phyloP scores from a whole-genome alignment of 192 early-diverging fungal genomes.

The Umbelopsis isabellina region DNA sequence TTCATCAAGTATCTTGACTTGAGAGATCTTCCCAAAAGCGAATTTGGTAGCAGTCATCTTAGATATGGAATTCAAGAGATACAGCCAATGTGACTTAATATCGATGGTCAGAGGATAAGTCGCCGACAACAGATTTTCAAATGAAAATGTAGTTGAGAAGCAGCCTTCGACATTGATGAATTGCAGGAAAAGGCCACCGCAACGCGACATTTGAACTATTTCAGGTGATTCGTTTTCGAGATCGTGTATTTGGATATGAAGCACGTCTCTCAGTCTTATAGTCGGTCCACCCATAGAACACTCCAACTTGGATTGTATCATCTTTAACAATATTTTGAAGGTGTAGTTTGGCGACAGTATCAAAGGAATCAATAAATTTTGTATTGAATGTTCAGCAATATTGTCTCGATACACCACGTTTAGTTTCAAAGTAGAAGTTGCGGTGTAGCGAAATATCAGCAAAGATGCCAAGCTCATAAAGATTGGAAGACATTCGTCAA shows the following conservation, averaged over 20 bases:
- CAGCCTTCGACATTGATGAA: constrained; percentile 6
- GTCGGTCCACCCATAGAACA: too few relatives aligned
- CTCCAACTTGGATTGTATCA: too few relatives aligned
- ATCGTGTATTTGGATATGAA: background rate
- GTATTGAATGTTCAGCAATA: background rate
- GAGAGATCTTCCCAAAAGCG: background rate
- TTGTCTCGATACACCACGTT: background rate
- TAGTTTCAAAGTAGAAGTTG: background rate
- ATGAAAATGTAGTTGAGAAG: constrained; percentile 6
- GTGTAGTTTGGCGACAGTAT: background rate
- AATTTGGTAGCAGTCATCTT: background rate
- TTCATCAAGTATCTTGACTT: background rate
- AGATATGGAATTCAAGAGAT: background rate
- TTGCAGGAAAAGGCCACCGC: constrained; percentile 1
- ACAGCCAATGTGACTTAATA: constrained; percentile 14
- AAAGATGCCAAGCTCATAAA: background rate
- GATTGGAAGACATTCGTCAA: background rate
- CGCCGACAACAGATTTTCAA: background rate
- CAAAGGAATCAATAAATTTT: background rate
- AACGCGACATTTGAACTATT: constrained; percentile 1
- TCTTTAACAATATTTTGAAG: background rate
- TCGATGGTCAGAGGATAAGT: background rate
- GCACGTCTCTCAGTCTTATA: background rate
- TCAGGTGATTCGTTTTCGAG: constrained; percentile 9
- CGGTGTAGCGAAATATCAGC: background rate